These are phyloP conservation scores for Yamadazyma friedrichii DNA, from an alignment of 1,139 yeast species.

Conservation along the genomic window DNA sequence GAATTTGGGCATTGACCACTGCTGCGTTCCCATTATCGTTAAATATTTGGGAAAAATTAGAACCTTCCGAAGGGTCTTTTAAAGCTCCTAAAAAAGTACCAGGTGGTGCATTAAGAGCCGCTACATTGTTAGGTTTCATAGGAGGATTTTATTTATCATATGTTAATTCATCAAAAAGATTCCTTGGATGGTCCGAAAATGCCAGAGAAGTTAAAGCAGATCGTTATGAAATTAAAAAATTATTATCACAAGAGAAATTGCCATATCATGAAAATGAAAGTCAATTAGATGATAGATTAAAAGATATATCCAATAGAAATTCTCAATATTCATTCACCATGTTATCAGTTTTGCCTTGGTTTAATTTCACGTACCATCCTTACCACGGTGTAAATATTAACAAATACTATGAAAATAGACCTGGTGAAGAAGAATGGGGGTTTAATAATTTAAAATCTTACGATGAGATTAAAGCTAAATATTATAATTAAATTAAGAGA, in stretches of 20 bases:
- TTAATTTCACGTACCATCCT: slow-evolving; percentile 78
- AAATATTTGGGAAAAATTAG: slow-evolving; percentile 60
- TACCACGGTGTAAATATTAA: slow-evolving; percentile 77
- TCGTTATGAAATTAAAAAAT: slow-evolving; percentile 68
- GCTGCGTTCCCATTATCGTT: slow-evolving; percentile 64
- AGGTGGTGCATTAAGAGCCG: slow-evolving; percentile 56
- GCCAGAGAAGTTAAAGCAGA: slow-evolving; percentile 69
- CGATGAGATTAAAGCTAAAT: slow-evolving; percentile 47
- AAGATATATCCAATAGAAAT: slow-evolving; percentile 76
- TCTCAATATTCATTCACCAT: slow-evolving; percentile 69
- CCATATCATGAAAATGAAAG: slow-evolving; percentile 65
- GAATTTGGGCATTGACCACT: slow-evolving; percentile 62
- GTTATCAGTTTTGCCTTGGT: slow-evolving; percentile 74
- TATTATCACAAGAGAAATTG: slow-evolving; percentile 63
- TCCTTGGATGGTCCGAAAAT: slow-evolving; percentile 80
- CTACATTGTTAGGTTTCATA: slow-evolving; percentile 58
- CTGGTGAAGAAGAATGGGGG: slow-evolving; percentile 53
- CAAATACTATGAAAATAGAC: slow-evolving; percentile 67
- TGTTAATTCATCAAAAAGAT: slow-evolving; percentile 63
- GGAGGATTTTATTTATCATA: slow-evolving; percentile 77
- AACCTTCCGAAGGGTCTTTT: slow-evolving; percentile 60
- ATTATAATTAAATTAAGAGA: slow-evolving; percentile 16
- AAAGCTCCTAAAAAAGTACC: slow-evolving; percentile 55
- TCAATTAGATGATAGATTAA: slow-evolving; percentile 64
- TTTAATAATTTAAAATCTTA: slow-evolving; percentile 38